Percentiles rank a stretch among this genome's conserved stretches.
phyloP scores from a whole-genome alignment of 306 rosid species.

The Pyrus communis region DNA sequence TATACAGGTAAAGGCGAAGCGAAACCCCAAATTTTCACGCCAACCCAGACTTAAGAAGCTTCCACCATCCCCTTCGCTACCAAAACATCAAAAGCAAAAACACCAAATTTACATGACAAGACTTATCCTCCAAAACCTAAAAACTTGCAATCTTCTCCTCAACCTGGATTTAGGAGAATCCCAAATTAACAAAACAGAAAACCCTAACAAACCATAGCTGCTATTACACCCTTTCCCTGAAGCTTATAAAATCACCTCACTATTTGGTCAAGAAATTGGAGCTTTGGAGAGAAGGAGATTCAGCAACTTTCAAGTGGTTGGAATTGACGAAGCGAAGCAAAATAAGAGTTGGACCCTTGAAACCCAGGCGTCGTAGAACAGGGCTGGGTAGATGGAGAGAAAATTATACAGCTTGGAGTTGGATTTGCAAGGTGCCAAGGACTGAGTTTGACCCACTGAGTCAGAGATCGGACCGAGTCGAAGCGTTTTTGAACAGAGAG shows the following conservation, averaged over 20 bases:
- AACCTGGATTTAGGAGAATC: neutral
- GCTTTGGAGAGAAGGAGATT: neutral
- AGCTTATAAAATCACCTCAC: neutral
- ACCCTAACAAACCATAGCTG: neutral
- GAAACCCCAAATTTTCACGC: neutral
- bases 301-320: neutral
- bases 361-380: neutral
- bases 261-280: neutral
- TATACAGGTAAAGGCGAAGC: neutral
- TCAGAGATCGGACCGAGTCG: constrained; percentile 3
- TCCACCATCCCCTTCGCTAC: neutral
- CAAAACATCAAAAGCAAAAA: neutral
- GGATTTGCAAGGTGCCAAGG: neutral
- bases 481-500: neutral
- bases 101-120: neutral
- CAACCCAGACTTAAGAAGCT: neutral
- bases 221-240: neutral
- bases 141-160: neutral
- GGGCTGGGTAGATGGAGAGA: neutral
- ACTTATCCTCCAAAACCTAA: neutral
- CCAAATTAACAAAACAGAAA: neutral
- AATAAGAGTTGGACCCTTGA: neutral
- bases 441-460: neutral
- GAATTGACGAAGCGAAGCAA: neutral
- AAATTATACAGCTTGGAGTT: neutral